Base-by-base conservation (phyloP, 2,329 filamentous ascomycete genomes). In the Fusarium tjaetaba region DNA sequence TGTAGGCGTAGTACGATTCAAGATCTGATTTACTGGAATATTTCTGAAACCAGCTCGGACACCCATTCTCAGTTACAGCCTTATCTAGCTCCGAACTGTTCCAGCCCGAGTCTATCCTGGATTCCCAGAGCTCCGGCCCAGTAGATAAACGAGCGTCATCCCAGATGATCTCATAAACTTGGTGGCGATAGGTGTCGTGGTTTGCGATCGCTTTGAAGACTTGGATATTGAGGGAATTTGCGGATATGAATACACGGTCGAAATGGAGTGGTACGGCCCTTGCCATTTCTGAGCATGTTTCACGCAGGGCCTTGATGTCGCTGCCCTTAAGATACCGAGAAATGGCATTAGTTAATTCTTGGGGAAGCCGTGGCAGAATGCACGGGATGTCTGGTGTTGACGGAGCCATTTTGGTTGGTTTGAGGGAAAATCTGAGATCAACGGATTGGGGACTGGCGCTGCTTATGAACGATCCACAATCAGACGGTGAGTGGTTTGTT, bases 141-240 rank as follows among this genome's bases (percentile, higher is more conserved):
- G 6, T 11, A 14, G 5, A 22, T 11, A 63, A 11, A n/a, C 41
- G 41, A 20, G 53, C 41, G 8, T 63, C 53, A 11, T 63, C 60
- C 60, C 53, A 60, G 16, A 60, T 34, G 4, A 63, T 28, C 36
- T 63, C 53, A 7, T n/a, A 5, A 3, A 60, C 53, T 13, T 48
- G 34, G 5, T 63, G 53, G 8, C 53, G 60, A 26, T 8, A 48
- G 0, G 1, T 11, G 1, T 63, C 34, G 11, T 60, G 34, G 18
- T 22, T 20, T 10, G 53, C 60, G 4, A 60, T 63, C n/a, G 41
- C 22, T 14, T 15, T 45, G 2, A 60, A 63, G 7, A 48, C 53
- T 16, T 48, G 26, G 14, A 63, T 39, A 5, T 63, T 63, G 14
- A 48, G 26, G 22, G 59, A 39, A 32, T 53, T 39, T 38, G 24